These are phyloP conservation scores for Chenopodium berlandieri DNA, from an alignment of 148 eudicot species.

Conservation along the genomic window DNA sequence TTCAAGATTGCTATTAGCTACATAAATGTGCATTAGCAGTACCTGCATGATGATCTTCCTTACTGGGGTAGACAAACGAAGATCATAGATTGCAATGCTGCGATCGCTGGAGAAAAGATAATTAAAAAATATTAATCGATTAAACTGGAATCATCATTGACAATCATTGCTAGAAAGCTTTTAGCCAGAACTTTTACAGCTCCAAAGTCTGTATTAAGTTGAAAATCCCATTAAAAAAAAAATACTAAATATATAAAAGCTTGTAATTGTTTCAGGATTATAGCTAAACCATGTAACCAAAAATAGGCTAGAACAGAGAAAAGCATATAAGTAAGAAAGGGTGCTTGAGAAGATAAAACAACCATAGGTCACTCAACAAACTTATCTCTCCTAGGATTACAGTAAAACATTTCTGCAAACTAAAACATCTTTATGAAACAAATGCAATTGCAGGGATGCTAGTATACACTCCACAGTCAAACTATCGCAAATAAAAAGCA, in stretches of 20 bases:
- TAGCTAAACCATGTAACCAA: background rate
- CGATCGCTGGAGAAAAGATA: slow-evolving; percentile 63
- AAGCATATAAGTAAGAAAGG: background rate
- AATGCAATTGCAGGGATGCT: background rate
- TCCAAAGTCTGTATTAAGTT: background rate
- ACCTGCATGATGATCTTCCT: slow-evolving; percentile 91
- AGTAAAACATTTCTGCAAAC: background rate
- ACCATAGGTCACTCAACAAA: background rate
- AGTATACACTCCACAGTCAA: background rate
- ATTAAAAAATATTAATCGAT: background rate
- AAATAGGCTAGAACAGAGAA: background rate
- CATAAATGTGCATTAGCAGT: background rate
- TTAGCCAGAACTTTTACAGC: background rate
- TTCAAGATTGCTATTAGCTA: background rate
- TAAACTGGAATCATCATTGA: background rate
- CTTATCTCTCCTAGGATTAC: background rate
- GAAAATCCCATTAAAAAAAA: too few relatives aligned
- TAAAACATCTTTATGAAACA: background rate
- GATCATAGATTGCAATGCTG: slow-evolving; percentile 87
- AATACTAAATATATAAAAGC: too few relatives aligned
- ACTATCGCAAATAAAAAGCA: background rate
- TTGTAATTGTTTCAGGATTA: too few relatives aligned
- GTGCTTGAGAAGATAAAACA: background rate
- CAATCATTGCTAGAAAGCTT: background rate
- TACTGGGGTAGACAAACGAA: slow-evolving; percentile 75